These are phyloP conservation scores for Ceratobasidium sp. DNA, from an alignment of 1,284 basidiomycete species.

Conservation along the genomic window DNA sequence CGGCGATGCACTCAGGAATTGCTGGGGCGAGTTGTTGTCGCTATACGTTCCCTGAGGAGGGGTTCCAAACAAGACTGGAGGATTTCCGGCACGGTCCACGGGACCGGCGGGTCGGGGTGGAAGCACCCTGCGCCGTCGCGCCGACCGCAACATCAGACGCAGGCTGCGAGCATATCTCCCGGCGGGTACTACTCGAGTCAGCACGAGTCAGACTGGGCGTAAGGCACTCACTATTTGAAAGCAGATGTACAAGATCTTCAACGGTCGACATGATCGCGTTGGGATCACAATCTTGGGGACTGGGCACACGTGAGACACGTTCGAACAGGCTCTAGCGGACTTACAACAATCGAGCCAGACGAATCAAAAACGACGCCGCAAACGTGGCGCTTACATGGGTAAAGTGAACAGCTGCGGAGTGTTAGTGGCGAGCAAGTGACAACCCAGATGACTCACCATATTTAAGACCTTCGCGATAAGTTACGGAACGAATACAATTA, in stretches of 20 bases:
- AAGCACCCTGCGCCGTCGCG: conserved; percentile 68
- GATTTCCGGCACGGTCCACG: conserved; percentile 41
- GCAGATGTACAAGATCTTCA: conserved; percentile 73
- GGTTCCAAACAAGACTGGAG: conserved; percentile 24
- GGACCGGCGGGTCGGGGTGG: conserved; percentile 55
- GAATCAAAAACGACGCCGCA: conserved; percentile 85
- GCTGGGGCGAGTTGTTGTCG: conserved; percentile 24
- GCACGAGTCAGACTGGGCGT: conserved; percentile 35
- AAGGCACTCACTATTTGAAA: conserved; percentile 69
- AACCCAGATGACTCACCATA: conserved; percentile 63
- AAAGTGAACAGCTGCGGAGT: conserved; percentile 74
- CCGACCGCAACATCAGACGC: conserved; percentile 83
- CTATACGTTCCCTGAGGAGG: conserved; percentile 14
- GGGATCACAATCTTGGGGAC: conserved; percentile 83
- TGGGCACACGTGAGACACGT: conserved; percentile 46
- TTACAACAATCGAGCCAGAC: conserved; percentile 84
- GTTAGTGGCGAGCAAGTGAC: conserved; percentile 37
- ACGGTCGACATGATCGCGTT: conserved; percentile 77
- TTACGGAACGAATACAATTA: conserved; percentile 74
- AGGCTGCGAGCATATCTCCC: conserved; percentile 88
- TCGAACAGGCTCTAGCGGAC: conserved; percentile 45
- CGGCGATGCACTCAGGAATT: conserved; percentile 21
- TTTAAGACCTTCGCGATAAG: conserved; percentile 88
- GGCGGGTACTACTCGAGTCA: conserved; percentile 70
- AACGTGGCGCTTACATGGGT: conserved; percentile 93